These are phyloP conservation scores for Withania somnifera DNA, from an alignment of 305 asterid species.

Conservation along the genomic window DNA sequence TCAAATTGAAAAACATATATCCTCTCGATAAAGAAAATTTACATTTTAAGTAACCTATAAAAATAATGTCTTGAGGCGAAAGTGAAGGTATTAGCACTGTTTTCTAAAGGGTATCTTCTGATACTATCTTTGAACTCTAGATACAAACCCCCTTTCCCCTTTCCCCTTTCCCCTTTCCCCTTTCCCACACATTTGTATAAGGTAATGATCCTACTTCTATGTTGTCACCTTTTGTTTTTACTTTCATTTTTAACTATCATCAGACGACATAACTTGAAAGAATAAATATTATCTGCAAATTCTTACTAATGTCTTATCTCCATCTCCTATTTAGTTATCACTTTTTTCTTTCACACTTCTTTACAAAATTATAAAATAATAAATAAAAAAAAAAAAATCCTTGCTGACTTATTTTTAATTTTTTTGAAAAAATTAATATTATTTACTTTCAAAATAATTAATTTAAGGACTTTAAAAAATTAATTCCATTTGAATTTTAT, in stretches of 20 bases:
- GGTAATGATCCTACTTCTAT: neutral
- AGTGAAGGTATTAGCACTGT: slow-evolving; percentile 12
- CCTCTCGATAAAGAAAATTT: neutral
- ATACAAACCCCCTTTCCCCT: slow-evolving; percentile 5
- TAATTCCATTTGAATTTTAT: neutral
- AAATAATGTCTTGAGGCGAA: slow-evolving; percentile 20
- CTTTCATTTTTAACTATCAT: neutral
- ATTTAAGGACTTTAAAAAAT: too few species aligned
- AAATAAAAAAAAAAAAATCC: neutral
- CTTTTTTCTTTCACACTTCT: neutral
- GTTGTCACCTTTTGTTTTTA: neutral
- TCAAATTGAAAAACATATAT: neutral
- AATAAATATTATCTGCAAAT: neutral
- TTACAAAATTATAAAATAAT: neutral
- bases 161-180: slow-evolving; percentile 5
- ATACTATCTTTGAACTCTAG: neutral
- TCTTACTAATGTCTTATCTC: too few species aligned
- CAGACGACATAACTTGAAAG: neutral
- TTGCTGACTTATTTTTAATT: neutral
- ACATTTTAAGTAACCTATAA: neutral
- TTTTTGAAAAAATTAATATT: neutral
- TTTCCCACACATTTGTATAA: neutral
- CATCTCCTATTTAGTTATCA: neutral
- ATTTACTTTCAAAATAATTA: neutral
- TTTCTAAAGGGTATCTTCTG: slow-evolving; percentile 1